These are phyloP conservation scores for Sphagnurus paluster DNA, from an alignment of 1,284 basidiomycete species.

Conservation along the genomic window DNA sequence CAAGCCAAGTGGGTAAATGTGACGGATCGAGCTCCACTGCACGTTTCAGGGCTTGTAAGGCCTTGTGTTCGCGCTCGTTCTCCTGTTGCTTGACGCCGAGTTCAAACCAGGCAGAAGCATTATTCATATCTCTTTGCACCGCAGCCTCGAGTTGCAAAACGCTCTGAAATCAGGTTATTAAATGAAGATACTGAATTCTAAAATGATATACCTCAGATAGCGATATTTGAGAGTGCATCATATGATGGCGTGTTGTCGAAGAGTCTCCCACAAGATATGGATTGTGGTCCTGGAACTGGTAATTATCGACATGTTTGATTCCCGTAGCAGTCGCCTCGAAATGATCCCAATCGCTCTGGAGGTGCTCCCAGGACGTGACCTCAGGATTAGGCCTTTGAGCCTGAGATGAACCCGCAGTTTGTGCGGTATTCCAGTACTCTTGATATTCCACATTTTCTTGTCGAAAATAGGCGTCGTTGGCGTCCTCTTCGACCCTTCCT, in stretches of 20 bases:
- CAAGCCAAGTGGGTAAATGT: conserved; percentile 85
- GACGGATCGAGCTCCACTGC: conserved; percentile 82
- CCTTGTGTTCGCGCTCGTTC: conserved; percentile 93
- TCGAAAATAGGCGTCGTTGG: conserved; percentile 68
- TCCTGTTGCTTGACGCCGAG: conserved; percentile 98
- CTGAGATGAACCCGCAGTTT: conserved; percentile 10
- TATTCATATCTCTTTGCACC: conserved; percentile 77
- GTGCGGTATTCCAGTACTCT: conserved; percentile 49
- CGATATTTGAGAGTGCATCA: conserved; percentile 47
- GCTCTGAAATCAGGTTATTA: conserved; percentile 46
- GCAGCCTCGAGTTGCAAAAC: conserved; percentile 89
- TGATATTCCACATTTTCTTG: conserved; percentile 71
- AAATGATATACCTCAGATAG: conserved; percentile 58
- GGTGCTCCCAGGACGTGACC: conserved; percentile 37
- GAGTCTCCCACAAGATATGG: conserved; percentile 71
- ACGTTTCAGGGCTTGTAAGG: conserved; percentile 82
- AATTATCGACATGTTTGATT: conserved; percentile 57
- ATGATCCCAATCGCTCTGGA: conserved; percentile 85
- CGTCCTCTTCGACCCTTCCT: conserved; percentile 41
- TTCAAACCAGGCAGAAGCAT: conserved; percentile 84
- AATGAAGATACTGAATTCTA: conserved; percentile 7
- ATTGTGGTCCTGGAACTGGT: conserved; percentile 82
- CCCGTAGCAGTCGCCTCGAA: conserved; percentile 72
- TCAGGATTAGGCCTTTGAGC: conserved; percentile 23
- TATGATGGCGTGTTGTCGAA: conserved; percentile 55